Evolutionary conservation across 2,329 filamentous ascomycete genomes (phyloP).

Genomic region (Colletotrichum tropicale): DNA sequence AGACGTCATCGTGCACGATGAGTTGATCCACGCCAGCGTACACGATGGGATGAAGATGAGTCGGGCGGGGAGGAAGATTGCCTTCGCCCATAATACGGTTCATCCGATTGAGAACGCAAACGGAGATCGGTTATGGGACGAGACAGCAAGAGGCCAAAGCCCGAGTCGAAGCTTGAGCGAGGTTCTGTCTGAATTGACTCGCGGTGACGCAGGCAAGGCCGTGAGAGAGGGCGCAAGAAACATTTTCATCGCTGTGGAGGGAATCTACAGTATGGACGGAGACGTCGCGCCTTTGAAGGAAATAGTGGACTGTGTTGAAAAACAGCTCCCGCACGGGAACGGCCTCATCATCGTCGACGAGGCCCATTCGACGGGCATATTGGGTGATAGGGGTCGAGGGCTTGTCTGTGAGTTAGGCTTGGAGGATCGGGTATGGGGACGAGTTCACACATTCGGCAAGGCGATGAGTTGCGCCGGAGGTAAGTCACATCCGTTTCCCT

Average conservation of each 20-base stretch:
- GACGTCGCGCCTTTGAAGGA: conserved; percentile 69
- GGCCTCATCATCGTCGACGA: conserved; percentile 71
- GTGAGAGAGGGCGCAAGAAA: conserved; percentile 46
- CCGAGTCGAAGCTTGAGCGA: conserved; percentile 27
- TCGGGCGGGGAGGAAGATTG: conserved; percentile 49
- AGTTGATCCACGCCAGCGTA: conserved; percentile 77
- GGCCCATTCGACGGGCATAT: conserved; percentile 68
- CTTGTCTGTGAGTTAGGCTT: conserved; percentile 62
- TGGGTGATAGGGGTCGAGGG: conserved; percentile 61
- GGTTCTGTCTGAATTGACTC: conserved; percentile 32
- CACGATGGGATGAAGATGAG: conserved; percentile 78
- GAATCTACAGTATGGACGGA: conserved; percentile 84
- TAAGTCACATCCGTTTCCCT: conserved; percentile 38
- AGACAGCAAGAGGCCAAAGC: background rate
- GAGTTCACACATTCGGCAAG: conserved; percentile 72
- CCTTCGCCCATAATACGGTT: conserved; percentile 65
- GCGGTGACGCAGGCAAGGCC: conserved; percentile 33
- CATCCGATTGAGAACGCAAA: background rate
- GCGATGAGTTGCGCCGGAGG: conserved; percentile 73
- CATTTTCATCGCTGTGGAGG: conserved; percentile 73
- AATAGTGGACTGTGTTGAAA: conserved; percentile 63
- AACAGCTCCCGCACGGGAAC: conserved; percentile 60
- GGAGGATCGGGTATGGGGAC: conserved; percentile 58
- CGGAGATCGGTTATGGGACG: background rate
- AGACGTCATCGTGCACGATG: conserved; percentile 74